Evolutionary conservation across 2,329 filamentous ascomycete species (phyloP), one percentile per base, ranked within the genome.

Genomic region (Coleophoma cylindrospora): DNA sequence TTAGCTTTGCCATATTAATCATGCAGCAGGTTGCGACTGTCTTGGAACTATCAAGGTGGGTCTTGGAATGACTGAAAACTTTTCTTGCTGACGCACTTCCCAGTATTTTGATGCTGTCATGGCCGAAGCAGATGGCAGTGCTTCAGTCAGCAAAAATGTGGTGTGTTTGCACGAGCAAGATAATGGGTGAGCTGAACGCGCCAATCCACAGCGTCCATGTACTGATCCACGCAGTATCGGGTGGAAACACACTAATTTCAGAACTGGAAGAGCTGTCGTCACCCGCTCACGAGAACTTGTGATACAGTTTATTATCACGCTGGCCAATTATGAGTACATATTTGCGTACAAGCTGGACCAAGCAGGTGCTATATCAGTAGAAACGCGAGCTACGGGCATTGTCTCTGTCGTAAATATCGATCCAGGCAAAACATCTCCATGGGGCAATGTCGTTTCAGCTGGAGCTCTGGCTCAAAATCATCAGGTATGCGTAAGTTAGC

Each of bases 221-320:
- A 12, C 22, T 19, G 22, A 22, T 32, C 4, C 8, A 22, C 4
- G 14, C n/a, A 44, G 41, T 3, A 84, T 87, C 48, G 73, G 76
- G 13, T 86, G 82, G 81, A 87, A 87, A 62, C 83, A 87, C 66
- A 85, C 82, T 9, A 86, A 87, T 68, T 84, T 78, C 69, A 74
- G 83, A 3, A 86, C 81, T 0, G 72, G 74, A 34, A 74, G 78
- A 5, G 80, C 81, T 0, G 79, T 82, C 3, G 80, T 86, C 1
- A 79, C 78, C 1, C 73, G 84, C 5, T 73, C 74, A 49, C 75
- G 84, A 2, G 78, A 84, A 57, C 73, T 87, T 3, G 81, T 87
- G 0, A 65, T 87, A 2, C 83, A 87, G 55, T 83, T 79, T 60
- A 83, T 86, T 64, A 79, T 83, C 53, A 87, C 84, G 0, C 74